Base-by-base conservation (phyloP, 129 eudicot species). In the Erigeron canadensis region DNA sequence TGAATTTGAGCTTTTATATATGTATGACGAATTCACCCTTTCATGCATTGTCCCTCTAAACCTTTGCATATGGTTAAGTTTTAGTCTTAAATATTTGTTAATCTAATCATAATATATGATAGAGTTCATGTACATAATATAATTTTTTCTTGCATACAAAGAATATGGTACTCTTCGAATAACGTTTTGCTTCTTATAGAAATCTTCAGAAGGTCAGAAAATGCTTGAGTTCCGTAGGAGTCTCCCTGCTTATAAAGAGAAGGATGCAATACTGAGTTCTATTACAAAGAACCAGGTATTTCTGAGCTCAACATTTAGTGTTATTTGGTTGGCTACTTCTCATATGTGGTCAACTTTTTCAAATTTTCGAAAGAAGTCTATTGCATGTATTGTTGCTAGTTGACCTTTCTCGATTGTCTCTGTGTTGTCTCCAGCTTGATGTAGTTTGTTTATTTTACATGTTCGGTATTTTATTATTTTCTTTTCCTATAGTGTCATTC, bases 201-300 rank as follows among this genome's bases (percentile, higher is more conserved):
- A 76, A 69, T 86, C 92, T 69, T 65, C 86, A 77, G 95, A 84
- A 73, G 97, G 97, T 9, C 80, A 68, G 79, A 82, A 80, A 81
- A 88, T 91, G 85, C 78, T 86, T 68, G 83, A 82, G 69, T 84
- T 82, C 59, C 95, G 97, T 40, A 86, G 78, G 72, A 84, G 74
- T 64, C 96, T 91, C 48, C 97, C 97, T 78, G 92, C 87, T 43
- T 88, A 84, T 53, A 91, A 84, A 73, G 96, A 86, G 79, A 91
- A 85, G 80, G 96, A 88, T 71, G 86, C 86, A 63, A 78, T 91
- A 73, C 57, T 91, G 76, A 80, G 70, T 82, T 81, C 88, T 64
- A 88, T 91, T 50, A 80, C 84, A 48, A 55, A 75, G 72, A 88
- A 84, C 78, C 96, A 88, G 97, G 97, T 88, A 80, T 45, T 38